Base-by-base conservation (phyloP, 805 yeast genomes). In the Candida insectalens region DNA sequence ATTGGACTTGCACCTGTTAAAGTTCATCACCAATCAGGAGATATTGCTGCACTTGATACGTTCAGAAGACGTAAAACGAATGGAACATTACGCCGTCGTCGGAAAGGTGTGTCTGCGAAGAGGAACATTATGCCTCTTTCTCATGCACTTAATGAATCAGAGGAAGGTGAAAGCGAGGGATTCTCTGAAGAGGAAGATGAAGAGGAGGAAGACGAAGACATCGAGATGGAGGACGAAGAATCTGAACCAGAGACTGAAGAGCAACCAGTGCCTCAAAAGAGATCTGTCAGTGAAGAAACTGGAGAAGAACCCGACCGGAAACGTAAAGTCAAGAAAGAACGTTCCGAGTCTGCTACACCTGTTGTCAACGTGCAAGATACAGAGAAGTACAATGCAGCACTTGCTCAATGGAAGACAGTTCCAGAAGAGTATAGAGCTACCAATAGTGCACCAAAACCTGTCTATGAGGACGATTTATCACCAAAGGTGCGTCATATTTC, bases 391-490 rank as follows among this genome's bases (percentile, higher is more conserved):
- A n/a, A n/a, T n/a, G n/a, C n/a, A n/a, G 18, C 12, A 3, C 13
- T 44, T 32, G 20, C 52, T 25, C 30, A 49, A 19, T 46, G 36
- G 31, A 46, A 50, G 30, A 44, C 40, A 3, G 42, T 52, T 26
- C 63, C 60, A 18, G 44, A 40, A 15, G 41, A 45, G 18, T 80
- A 69, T 45, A 60, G 62, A 36, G 84, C 94, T 1, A 57, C 71
- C 0, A 59, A 67, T 3, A 66, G 51, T 1, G 36, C 41, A 4
- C 85, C 89, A 1, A 40, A 50, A 10, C 67, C 85, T 0, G 85
- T 80, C 2, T 67, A 57, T 25, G 65, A 67, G 10, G 69, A 64
- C 29, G 57, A 55, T 25, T 43, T 62, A 36, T 59, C 47, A 3
- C 55, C 65, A 5, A 64, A 64, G 29, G 55, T 52, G 12, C 47